Conservation (phyloP, 805 yeast species). For the Ogataea saltuana region DNA sequence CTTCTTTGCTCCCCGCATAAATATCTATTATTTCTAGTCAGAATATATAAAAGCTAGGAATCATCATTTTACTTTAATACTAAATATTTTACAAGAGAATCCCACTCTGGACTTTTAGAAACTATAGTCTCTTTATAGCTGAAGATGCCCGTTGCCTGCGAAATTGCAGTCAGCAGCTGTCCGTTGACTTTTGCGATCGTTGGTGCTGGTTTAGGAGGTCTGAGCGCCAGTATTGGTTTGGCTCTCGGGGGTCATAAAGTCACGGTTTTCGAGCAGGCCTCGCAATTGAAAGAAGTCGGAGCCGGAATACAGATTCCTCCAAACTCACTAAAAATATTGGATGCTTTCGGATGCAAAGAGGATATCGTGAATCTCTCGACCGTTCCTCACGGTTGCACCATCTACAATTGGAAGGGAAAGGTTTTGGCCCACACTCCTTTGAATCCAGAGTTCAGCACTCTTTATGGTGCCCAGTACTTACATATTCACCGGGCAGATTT, state of each 20-base stretch:
- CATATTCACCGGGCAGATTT: conserved; percentile 16
- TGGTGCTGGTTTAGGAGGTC: conserved; percentile 16
- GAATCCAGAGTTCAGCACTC: conserved; percentile 6
- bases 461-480: conserved; percentile 10
- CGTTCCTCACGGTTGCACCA: conserved; percentile 7
- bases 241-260: conserved; percentile 12
- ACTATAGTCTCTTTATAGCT: background rate
- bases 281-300: conserved; percentile 11
- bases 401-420: conserved; percentile 12
- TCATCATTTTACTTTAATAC: no score
- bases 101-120: no score
- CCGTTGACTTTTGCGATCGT: conserved; percentile 10
- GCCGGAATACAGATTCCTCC: conserved; percentile 17
- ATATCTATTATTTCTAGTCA: background rate
- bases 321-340: conserved; percentile 12
- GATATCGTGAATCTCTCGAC: conserved; percentile 10
- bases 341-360: conserved; percentile 13
- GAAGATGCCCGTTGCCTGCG: conserved; percentile 9
- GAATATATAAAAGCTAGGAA: no score
- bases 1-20: background rate
- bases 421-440: conserved; percentile 6
- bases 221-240: conserved; percentile 12
- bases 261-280: conserved; percentile 12
- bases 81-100: no score
- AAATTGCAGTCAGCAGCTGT: conserved; percentile 10